Base-by-base conservation (phyloP, 192 early-diverging fungal species). In the Coemansia sp. region DNA sequence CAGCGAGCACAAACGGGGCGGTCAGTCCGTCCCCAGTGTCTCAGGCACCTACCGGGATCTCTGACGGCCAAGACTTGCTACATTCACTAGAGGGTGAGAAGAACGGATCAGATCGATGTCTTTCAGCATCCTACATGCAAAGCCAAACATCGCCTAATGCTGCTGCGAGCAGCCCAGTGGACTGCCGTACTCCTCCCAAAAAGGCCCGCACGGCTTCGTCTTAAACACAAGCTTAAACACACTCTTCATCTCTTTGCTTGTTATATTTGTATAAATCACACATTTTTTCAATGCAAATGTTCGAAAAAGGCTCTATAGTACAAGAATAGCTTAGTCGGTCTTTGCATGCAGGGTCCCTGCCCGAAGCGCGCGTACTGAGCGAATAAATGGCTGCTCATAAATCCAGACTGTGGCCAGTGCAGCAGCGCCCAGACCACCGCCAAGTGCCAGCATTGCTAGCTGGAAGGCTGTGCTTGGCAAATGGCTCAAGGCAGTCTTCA, bases 161-260 rank as follows among this genome's bases (percentile, higher is more conserved):
- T 31, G 8, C 51, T 14, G 26, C 49, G 12, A 45, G 53, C 20
- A 69, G 62, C 17, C 37, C 58, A 6, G 54, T 57, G 0, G 60
- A 66, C 15, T 41, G 36, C 23, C 60, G 40, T 34, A 56, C 63
- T 15, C 74, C 74, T 12, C 67, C 74, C 14, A 77, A 77, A 51
- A 77, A 77, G 67, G 67, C 74, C 18, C 57, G 64, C 31, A 77
- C 74, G 0, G 60, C 67, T n/a, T 66, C 64, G 18, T 53, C 62
- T 9, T 76, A 41, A 47, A 3, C 55, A 37, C 31, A 49, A 49
- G 7, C 18, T 51, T 14, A n/a, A 51, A 16, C 38, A 42, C n/a
- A 6, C 2, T 18, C 45, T 28, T 28, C 45, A 49, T 32, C 16
- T 30, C 44, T 12, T 47, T 31, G 42, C 21, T 32, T 17, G 12